Evolutionary conservation across 768 basidiomycete species (phyloP).

Genomic region (Hygrophorus pudorinus): DNA sequence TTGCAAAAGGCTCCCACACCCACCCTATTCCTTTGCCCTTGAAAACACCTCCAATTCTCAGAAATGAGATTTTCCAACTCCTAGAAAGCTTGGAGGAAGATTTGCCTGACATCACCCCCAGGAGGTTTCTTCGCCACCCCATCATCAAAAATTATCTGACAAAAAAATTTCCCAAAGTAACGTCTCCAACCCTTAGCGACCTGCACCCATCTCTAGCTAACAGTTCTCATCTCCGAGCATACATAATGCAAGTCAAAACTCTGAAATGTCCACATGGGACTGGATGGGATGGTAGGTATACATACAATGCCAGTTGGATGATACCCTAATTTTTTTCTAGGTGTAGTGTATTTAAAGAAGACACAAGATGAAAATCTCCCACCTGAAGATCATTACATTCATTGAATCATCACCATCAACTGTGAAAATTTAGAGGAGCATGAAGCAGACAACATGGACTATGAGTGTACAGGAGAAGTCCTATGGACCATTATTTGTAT

Average conservation of each 20-base stretch:
- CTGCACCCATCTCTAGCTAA: slow-evolving; percentile 20
- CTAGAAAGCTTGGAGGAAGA: slow-evolving; percentile 7
- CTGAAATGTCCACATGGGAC: slow-evolving; percentile 12
- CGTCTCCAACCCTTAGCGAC: slow-evolving; percentile 13
- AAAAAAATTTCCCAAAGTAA: neutral
- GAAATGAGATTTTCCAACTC: slow-evolving; percentile 6
- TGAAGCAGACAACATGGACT: slow-evolving; percentile 9
- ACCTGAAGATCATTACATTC: slow-evolving; percentile 13
- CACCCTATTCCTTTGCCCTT: slow-evolving; percentile 15
- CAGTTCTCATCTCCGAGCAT: slow-evolving; percentile 11
- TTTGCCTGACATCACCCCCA: slow-evolving; percentile 17
- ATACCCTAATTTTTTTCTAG: slow-evolving; percentile 1
- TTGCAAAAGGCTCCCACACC: slow-evolving; percentile 6
- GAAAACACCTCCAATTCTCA: slow-evolving; percentile 13
- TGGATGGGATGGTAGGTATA: slow-evolving; percentile 17
- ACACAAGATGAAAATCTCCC: slow-evolving; percentile 8
- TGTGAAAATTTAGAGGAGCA: neutral
- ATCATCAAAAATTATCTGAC: slow-evolving; percentile 9
- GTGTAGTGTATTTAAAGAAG: slow-evolving; percentile 9
- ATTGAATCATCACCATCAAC: slow-evolving; percentile 7
- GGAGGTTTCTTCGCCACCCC: slow-evolving; percentile 16
- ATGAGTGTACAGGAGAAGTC: neutral
- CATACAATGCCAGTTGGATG: too few species aligned
- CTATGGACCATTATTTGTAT: slow-evolving; percentile 18
- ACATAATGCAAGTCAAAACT: slow-evolving; percentile 10